Conservation (phyloP, 176 grass and related monocot species). For the Zea luxurians region DNA sequence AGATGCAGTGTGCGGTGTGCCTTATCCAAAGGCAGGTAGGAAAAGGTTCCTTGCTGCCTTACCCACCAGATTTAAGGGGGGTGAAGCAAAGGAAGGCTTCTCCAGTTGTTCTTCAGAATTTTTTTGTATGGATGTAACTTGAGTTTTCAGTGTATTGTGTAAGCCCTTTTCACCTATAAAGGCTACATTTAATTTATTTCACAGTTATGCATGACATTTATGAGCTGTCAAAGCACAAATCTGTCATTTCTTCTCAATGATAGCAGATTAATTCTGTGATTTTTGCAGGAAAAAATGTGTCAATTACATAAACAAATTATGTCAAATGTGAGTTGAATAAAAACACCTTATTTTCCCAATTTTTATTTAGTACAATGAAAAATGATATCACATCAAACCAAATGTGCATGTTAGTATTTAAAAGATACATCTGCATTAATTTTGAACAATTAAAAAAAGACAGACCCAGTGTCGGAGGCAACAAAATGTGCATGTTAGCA, state of each 20-base stretch:
- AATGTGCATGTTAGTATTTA: background rate
- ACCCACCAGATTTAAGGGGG: background rate
- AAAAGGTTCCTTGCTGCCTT: constrained; percentile 3
- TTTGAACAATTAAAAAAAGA: too few species aligned
- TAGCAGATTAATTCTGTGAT: background rate
- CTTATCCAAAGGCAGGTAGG: constrained; percentile 3
- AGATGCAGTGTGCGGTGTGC: background rate
- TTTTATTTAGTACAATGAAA: background rate
- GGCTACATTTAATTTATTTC: constrained; percentile 16
- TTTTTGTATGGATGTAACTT: background rate
- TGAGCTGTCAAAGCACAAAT: background rate
- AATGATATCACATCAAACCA: constrained; percentile 3
- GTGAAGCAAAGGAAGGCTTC: background rate
- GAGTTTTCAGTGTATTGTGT: background rate
- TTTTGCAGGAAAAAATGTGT: background rate
- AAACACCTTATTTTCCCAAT: background rate
- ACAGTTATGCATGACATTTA: background rate
- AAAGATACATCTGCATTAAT: background rate
- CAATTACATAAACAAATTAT: constrained; percentile 6
- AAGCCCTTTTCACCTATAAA: background rate
- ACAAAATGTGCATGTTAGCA: background rate
- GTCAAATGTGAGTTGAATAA: background rate
- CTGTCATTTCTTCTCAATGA: background rate
- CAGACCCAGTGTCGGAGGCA: too few species aligned
- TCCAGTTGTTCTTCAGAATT: background rate